Conservation (phyloP, 371 early-diverging fungal species). For the Mucor racemosus region DNA sequence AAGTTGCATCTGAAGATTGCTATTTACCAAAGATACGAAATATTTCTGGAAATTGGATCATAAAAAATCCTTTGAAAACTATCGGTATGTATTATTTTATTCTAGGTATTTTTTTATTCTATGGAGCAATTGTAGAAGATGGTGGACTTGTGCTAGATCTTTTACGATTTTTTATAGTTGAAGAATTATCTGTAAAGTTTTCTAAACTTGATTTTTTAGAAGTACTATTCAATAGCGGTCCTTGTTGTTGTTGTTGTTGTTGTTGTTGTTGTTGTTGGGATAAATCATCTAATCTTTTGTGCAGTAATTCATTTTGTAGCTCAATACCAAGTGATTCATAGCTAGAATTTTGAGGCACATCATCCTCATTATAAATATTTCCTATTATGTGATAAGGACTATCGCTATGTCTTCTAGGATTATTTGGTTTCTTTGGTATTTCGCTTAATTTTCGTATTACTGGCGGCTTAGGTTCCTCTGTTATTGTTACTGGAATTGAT, state of each 20-base stretch:
- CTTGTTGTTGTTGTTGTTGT: conserved; percentile 12
- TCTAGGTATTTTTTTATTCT: not conserved
- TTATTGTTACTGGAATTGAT: not conserved
- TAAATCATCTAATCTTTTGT: not conserved
- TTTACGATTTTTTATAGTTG: conserved; percentile 16
- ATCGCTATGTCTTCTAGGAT: conserved; percentile 29
- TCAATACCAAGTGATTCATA: conserved; percentile 20
- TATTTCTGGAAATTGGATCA: no score
- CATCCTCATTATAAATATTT: not conserved
- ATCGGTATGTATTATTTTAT: no score
- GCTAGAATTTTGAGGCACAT: not conserved
- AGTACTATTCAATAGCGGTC: not conserved
- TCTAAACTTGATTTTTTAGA: conserved; percentile 9
- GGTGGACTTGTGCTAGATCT: conserved; percentile 24
- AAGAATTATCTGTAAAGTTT: not conserved
- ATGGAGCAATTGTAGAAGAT: conserved; percentile 6
- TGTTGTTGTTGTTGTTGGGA: not conserved
- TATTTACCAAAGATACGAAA: no score
- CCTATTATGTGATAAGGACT: conserved; percentile 18
- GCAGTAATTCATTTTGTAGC: conserved; percentile 13
- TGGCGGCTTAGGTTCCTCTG: not conserved
- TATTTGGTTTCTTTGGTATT: conserved; percentile 20
- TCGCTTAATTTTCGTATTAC: conserved; percentile 1
- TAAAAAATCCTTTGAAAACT: no score
- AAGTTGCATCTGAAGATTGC: no score